These are phyloP conservation scores for Gentiana straminea DNA, from an alignment of 257 asterid species.

Conservation along the genomic window DNA sequence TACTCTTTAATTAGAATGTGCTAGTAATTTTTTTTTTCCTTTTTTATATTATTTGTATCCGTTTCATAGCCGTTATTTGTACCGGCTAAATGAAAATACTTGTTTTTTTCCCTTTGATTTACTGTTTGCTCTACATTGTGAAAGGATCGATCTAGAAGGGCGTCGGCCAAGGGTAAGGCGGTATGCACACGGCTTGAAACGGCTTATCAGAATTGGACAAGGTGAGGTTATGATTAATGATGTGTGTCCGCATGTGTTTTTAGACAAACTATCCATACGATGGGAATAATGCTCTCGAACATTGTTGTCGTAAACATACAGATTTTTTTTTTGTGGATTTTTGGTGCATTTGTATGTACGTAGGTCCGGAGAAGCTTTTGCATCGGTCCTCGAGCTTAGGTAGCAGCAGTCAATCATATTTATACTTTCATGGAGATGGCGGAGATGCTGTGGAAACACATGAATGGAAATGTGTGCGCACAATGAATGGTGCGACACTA, in stretches of 20 bases:
- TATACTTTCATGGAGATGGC: slow-evolving; percentile 55
- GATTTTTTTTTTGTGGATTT: not conserved
- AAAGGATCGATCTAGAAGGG: slow-evolving; percentile 86
- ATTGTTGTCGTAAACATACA: too few relatives aligned
- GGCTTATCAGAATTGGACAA: slow-evolving; percentile 76
- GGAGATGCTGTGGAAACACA: slow-evolving; percentile 80
- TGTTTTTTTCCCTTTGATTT: not conserved
- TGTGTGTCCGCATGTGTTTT: too few relatives aligned
- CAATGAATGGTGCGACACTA: slow-evolving; percentile 51
- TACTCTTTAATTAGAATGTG: not conserved
- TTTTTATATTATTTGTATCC: not conserved
- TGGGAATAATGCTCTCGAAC: too few relatives aligned
- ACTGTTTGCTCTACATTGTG: slow-evolving; percentile 9
- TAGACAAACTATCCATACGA: too few relatives aligned
- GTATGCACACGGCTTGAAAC: slow-evolving; percentile 77
- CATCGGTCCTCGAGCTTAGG: slow-evolving; percentile 60
- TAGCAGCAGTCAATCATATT: slow-evolving; percentile 27
- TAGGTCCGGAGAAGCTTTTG: slow-evolving; percentile 86
- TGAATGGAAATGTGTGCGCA: slow-evolving; percentile 94
- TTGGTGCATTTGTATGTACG: not conserved
- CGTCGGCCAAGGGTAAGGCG: slow-evolving; percentile 90
- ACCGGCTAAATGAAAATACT: too few relatives aligned
- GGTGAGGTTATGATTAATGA: slow-evolving; percentile 36
- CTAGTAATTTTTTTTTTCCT: not conserved
- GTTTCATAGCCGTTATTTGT: too few relatives aligned